A percentile compares a stretch with the other conserved stretches of the same genome.
Evolutionary conservation across 169 alveolate genomes (phyloP).

Genomic region (Cryptosporidium viatorum): DNA sequence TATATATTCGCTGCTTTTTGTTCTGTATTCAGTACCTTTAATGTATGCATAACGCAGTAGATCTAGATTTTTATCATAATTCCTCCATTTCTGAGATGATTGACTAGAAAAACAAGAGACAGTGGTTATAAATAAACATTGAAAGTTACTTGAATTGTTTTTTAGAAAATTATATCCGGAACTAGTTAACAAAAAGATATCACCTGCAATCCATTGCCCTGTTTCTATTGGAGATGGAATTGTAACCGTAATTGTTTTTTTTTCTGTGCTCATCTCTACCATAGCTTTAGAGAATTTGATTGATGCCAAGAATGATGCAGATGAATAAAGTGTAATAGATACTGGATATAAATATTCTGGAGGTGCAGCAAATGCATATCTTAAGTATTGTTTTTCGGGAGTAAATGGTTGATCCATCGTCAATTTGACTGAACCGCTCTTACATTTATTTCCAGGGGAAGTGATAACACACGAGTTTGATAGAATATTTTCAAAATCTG

Average conservation of each 20-base stretch:
- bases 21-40: constrained; percentile 28
- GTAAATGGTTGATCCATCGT: constrained; percentile 13
- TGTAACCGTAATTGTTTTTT: constrained; percentile 13
- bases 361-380: constrained; percentile 66
- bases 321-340: constrained; percentile 53
- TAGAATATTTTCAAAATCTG: constrained; percentile 33
- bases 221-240: constrained; percentile 23
- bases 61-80: neutral
- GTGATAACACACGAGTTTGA: constrained; percentile 43
- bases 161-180: constrained; percentile 29
- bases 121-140: constrained; percentile 9
- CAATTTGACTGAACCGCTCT: constrained; percentile 28
- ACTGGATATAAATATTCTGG: constrained; percentile 41
- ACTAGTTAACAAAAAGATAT: constrained; percentile 39
- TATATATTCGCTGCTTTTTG: constrained; percentile 17
- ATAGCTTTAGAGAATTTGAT: constrained; percentile 15
- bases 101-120: constrained; percentile 8
- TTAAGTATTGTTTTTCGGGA: constrained; percentile 39
- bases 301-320: constrained; percentile 42
- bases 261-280: constrained; percentile 16
- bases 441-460: constrained; percentile 34
- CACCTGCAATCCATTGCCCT: constrained; percentile 72
- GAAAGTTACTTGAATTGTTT: constrained; percentile 15
- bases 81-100: constrained; percentile 14
- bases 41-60: constrained; percentile 25